Base-by-base conservation (phyloP, 1,139 yeast genomes). In the Blastobotrys illinoisensis region DNA sequence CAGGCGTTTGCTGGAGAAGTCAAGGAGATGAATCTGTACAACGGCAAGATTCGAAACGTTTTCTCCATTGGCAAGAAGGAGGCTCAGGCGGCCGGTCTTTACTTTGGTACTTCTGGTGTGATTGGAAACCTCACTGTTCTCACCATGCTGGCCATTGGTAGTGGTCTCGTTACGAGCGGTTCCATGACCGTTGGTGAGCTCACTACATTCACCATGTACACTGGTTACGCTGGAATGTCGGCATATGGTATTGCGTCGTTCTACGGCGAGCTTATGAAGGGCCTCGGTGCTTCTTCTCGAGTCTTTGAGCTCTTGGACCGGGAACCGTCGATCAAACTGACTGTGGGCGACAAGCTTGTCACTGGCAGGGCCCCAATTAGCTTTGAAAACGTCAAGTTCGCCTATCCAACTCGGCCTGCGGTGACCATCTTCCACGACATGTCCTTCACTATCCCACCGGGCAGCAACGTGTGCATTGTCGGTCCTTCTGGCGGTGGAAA, bases 401-500 rank as follows among this genome's bases (percentile, higher is more conserved):
- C 82, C 20, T 93, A 93, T 68, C 98, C 98, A 18, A 88, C 97
- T 1, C 80, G 99, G 59, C 88, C 91, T 1, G 82, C 86, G 48
- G 79, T 83, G 52, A 71, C 74, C 24, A 85, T 93, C 16, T 90
- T 93, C 69, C 76, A 79, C 44, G 78, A 81, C 26, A 67, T 91
- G 52, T 77, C 82, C 54, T 80, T 91, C 64, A 79, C 76, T 19
- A 86, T 93, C 57, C 81, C 81, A 45, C 80, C 88, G 16, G 97
- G 97, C 1, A 86, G 93, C 53, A 89, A 89, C 64, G 89, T 91
- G 13, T 91, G 97, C 69, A 82, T 93, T 61, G 98, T 91, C 13
- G 99, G 98, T 0, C 97, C 97, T 3, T 87, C 96, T 2, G 98
- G 99, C 16, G 83, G 95, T 59, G 99, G 98, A 32, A 93, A 93